Base-by-base conservation (phyloP, 2,329 filamentous ascomycete species). In the Talaromyces rugulosus region DNA sequence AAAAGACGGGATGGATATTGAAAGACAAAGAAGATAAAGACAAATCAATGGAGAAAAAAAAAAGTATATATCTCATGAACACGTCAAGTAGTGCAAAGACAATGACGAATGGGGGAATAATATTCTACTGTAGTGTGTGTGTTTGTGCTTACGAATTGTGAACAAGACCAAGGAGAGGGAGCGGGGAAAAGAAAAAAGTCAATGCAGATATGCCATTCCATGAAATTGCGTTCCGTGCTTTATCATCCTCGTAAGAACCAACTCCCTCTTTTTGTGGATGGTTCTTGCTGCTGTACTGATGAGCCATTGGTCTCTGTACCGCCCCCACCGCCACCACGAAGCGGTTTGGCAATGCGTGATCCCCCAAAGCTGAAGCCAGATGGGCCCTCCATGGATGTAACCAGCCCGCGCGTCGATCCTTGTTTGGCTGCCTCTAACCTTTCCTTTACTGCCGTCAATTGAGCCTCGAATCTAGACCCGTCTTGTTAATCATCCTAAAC, bases 381-480 rank as follows among this genome's bases (percentile, higher is more conserved):
- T 71, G 86, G 87, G 59, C 84, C 85, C 64, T 83, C 77, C 60
- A 84, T 82, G 7, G 85, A 82, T 55, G 87, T 85, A 67, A 86
- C 86, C 60, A 97, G 86, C 59, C 91, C 92, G 67, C 92, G 89
- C 11, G 93, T 96, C 67, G 90, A 95, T 71, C 93, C 92, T 56
- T 89, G 87, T 80, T 98, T 99, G 75, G 93, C 95, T 58, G 92
- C 90, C 79, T 99, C 95, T 67, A 99, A 89, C 65, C 95, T 91
- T 76, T 99, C 95, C 83, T 98, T 99, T 79, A 99, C 95, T 58
- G 93, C 92, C 51, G 92, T 90, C 74, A 99, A 90, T 80, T 99
- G 95, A 42, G 91, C 89, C 82, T 99, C 95, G 82, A 99, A 99
- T 76, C 95, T 98, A 74, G 67, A 61, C 61, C 5, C 5, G 16